Evolutionary conservation across 2,329 filamentous ascomycete species (phyloP), one percentile per base, ranked within the genome.

Genomic region (Arthrobotrys megalospora): DNA sequence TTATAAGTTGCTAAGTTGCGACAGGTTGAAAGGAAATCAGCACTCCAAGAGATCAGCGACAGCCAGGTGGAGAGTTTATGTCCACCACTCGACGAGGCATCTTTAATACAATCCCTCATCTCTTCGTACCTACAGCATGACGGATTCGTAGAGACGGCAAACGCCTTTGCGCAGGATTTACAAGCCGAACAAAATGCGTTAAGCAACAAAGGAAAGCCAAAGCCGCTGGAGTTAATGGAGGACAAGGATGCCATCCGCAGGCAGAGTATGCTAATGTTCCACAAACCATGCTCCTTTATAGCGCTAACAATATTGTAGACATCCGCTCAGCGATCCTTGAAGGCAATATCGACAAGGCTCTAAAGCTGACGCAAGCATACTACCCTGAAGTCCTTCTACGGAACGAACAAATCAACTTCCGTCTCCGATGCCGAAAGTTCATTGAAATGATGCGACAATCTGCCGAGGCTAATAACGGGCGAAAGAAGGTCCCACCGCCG

Each of bases 101-200:
- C 92, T 28, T 87, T 98, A 58, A 90, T 97, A 43, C 94, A 97
- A 83, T 89, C 92, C 81, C 86, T 98, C 71, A 90, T 95, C 83
- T 80, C 86, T 80, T 53, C 55, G 84, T 98, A 97, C 81, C 86
- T 99, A 12, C 92, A 94, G 43, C 95, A 98, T 81, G 96, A 98
- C 82, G 96, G 96, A 76, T 98, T 97, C 81, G 91, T 97, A 6
- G 95, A 97, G 81, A 97, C 95, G 0, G 94, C 94, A 7, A 90
- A 91, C 80, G 93, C 93, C 0, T 98, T 99, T 86, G 90, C 92
- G 2, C 88, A 91, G 81, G 95, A 98, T 82, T 90, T 97, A 28
- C 88, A 89, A 67, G 86, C 88, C 14, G 93, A 97, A 83, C 91
- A 92, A 81, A 86, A 89, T 81, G 90, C 92, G 7, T 85, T 97